Evolutionary conservation across 192 early-diverging fungal genomes (phyloP).

Genomic region (Thamnidium elegans): DNA sequence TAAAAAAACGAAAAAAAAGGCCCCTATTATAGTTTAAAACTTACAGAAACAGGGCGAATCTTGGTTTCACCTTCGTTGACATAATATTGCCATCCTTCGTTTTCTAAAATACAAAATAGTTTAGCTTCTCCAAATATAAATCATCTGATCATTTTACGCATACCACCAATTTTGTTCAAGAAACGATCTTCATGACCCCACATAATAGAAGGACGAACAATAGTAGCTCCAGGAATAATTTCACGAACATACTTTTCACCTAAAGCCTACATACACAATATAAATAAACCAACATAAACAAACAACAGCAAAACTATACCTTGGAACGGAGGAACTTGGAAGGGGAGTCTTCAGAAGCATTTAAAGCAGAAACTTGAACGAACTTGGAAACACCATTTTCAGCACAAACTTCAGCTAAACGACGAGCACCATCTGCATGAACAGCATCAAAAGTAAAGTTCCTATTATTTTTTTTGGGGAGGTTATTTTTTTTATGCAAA

Average conservation of each 20-base stretch:
- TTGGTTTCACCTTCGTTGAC: slow-evolving; percentile 67
- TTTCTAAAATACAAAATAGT: slow-evolving; percentile 26
- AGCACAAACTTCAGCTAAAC: slow-evolving; percentile 72
- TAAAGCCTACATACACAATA: slow-evolving; percentile 55
- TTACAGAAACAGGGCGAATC: slow-evolving; percentile 66
- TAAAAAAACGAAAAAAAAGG: too few relatives aligned
- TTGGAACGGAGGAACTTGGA: slow-evolving; percentile 84
- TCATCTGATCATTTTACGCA: background rate
- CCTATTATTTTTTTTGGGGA: slow-evolving; percentile 41
- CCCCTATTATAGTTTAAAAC: background rate
- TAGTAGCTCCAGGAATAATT: slow-evolving; percentile 89
- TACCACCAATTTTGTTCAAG: slow-evolving; percentile 82
- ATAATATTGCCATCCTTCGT: slow-evolving; percentile 53
- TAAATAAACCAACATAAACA: background rate
- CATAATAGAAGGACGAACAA: slow-evolving; percentile 87
- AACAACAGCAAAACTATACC: slow-evolving; percentile 49
- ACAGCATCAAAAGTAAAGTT: slow-evolving; percentile 88
- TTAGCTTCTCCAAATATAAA: background rate
- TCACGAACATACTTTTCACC: slow-evolving; percentile 88
- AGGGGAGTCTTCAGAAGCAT: slow-evolving; percentile 69
- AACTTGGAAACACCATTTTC: slow-evolving; percentile 82
- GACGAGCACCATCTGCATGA: slow-evolving; percentile 79
- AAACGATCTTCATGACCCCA: slow-evolving; percentile 93
- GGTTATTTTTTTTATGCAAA: background rate
- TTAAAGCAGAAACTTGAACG: slow-evolving; percentile 87